A percentile compares a stretch with the other conserved stretches of the same genome.
These are phyloP conservation scores for Exophiala xenobiotica DNA, from an alignment of 2,329 filamentous ascomycete species.

Conservation along the genomic window DNA sequence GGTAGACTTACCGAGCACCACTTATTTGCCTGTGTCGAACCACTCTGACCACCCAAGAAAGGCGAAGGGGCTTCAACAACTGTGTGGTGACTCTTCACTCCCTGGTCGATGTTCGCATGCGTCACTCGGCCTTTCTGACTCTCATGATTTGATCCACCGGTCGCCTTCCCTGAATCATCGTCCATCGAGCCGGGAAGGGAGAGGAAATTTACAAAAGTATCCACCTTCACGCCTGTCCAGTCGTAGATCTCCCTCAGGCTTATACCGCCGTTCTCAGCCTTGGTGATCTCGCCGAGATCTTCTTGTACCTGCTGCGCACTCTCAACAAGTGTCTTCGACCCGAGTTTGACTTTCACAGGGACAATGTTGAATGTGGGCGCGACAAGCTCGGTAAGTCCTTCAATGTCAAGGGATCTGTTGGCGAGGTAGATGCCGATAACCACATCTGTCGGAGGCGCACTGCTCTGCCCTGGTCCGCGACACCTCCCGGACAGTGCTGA, in stretches of 20 bases:
- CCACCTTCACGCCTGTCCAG: conserved; percentile 72
- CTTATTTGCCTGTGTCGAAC: conserved; percentile 1
- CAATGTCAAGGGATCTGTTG: conserved; percentile 62
- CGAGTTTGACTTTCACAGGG: conserved; percentile 60
- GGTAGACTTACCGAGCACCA: conserved; percentile 27
- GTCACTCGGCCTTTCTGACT: conserved; percentile 5
- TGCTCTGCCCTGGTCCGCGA: background rate
- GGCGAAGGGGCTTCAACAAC: conserved; percentile 15
- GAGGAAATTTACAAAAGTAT: conserved; percentile 81
- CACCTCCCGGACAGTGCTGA: conserved; percentile 35
- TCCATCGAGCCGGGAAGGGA: conserved; percentile 46
- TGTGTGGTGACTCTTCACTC: conserved; percentile 3
- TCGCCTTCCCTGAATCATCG: conserved; percentile 5
- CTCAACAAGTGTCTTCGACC: conserved; percentile 42
- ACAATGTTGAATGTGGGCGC: conserved; percentile 79
- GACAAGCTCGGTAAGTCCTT: conserved; percentile 50
- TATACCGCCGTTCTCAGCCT: conserved; percentile 54
- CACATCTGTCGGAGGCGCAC: conserved; percentile 37
- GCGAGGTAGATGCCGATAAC: conserved; percentile 80
- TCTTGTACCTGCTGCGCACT: conserved; percentile 63
- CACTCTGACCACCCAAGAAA: conserved; percentile 8
- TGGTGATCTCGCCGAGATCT: conserved; percentile 65
- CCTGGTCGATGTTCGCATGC: conserved; percentile 8
- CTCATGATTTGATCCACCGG: background rate
- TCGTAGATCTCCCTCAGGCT: conserved; percentile 68